These are phyloP conservation scores for Hansenula lynferdii DNA, from an alignment of 1,139 yeast species.

Conservation along the genomic window DNA sequence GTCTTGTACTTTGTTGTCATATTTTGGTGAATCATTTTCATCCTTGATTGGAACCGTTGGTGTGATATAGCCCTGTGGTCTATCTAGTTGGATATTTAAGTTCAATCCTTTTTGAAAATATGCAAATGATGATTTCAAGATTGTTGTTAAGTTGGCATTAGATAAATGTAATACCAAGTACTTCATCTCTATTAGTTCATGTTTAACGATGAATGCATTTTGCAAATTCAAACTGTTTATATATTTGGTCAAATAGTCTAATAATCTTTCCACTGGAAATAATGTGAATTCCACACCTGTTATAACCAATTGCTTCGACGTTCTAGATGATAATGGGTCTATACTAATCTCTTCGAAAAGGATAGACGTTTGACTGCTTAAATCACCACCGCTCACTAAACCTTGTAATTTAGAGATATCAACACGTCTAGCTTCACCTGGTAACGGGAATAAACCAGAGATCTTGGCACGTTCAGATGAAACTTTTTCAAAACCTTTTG, in stretches of 20 bases:
- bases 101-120: conserved; percentile 30
- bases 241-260: conserved; percentile 38
- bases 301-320: conserved; percentile 45
- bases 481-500: conserved; percentile 71
- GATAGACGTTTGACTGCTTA: conserved; percentile 27
- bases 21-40: conserved; percentile 8
- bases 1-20: conserved; percentile 22
- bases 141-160: conserved; percentile 54
- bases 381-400: conserved; percentile 34
- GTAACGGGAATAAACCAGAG: conserved; percentile 75
- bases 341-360: conserved; percentile 37
- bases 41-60: conserved; percentile 11
- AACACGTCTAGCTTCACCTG: conserved; percentile 58
- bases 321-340: conserved; percentile 48
- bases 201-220: conserved; percentile 16
- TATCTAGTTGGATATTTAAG: conserved; percentile 32
- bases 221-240: conserved; percentile 28
- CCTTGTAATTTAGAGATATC: conserved; percentile 54
- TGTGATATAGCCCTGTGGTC: conserved; percentile 65
- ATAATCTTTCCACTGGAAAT: conserved; percentile 33
- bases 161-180: conserved; percentile 48
- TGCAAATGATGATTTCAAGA: conserved; percentile 44
- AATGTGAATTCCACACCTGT: conserved; percentile 39
- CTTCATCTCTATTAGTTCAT: conserved; percentile 27
- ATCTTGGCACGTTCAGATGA: conserved; percentile 78